Percentiles rank a stretch among this genome's conserved stretches.
These are phyloP conservation scores for Coemansia guatemalensis DNA, from an alignment of 192 early-diverging fungal species.

Conservation along the genomic window DNA sequence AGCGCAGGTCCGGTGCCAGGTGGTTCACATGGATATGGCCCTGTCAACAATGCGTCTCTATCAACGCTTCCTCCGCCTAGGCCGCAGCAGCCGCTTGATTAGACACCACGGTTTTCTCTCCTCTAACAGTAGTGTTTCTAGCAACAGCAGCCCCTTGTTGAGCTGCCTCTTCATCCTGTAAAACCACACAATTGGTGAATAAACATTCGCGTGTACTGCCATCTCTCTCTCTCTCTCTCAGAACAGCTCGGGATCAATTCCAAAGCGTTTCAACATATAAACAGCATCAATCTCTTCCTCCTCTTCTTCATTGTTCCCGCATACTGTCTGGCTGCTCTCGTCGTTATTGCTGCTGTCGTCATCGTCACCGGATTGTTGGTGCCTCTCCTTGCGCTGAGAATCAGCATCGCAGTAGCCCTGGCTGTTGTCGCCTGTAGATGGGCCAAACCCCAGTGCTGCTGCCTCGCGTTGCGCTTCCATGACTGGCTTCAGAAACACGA, in stretches of 20 bases:
- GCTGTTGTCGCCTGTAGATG: background rate
- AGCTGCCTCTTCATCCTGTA: background rate
- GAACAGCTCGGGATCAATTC: constrained; percentile 42
- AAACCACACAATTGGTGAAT: background rate
- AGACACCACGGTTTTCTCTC: background rate
- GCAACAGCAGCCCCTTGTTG: too few species aligned
- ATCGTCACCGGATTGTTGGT: background rate
- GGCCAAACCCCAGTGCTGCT: constrained; percentile 9
- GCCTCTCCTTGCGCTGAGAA: background rate
- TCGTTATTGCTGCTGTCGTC: background rate
- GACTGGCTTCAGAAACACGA: constrained; percentile 34
- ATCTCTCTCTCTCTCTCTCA: background rate
- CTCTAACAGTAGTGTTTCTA: constrained; percentile 3
- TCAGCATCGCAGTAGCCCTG: background rate
- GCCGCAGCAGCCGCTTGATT: constrained; percentile 42
- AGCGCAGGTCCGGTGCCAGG: constrained; percentile 14
- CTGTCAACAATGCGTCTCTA: constrained; percentile 21
- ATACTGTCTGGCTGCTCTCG: background rate
- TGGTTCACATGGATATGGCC: constrained; percentile 22
- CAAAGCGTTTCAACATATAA: constrained; percentile 41
- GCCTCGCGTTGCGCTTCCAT: constrained; percentile 40
- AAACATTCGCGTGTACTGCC: background rate
- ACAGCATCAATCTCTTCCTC: constrained; percentile 17
- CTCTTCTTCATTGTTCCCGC: background rate
- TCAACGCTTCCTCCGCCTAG: constrained; percentile 35